phyloP scores from a whole-genome alignment of 768 basidiomycete species.

The Rubroboletus pulcherrimus region DNA sequence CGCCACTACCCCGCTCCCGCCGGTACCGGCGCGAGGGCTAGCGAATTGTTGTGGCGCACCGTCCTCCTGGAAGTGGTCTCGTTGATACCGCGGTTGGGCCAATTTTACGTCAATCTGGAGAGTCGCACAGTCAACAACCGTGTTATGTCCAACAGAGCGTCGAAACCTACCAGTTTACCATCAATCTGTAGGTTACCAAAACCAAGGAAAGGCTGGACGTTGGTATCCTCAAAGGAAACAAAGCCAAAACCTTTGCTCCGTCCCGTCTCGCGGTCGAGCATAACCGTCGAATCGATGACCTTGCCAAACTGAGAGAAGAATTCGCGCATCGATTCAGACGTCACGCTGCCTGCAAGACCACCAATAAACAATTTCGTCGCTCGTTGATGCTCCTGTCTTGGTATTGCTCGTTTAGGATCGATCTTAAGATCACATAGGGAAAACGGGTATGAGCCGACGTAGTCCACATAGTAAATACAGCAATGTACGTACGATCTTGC shows the following conservation, averaged over 20 bases:
- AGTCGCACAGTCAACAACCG: not conserved
- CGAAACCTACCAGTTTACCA: constrained; percentile 77
- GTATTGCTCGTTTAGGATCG: constrained; percentile 99
- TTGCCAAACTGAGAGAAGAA: constrained; percentile 94
- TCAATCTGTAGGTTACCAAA: constrained; percentile 90
- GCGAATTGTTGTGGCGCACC: constrained; percentile 23
- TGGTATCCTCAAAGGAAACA: constrained; percentile 91
- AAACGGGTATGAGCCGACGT: constrained; percentile 19
- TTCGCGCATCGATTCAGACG: constrained; percentile 87
- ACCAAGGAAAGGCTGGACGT: constrained; percentile 84
- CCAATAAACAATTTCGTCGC: constrained; percentile 97
- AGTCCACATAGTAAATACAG: constrained; percentile 20
- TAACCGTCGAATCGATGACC: constrained; percentile 97
- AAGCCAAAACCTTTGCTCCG: constrained; percentile 98
- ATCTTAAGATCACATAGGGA: constrained; percentile 54
- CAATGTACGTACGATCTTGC: constrained; percentile 79
- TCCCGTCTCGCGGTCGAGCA: constrained; percentile 95
- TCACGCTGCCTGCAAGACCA: constrained; percentile 86
- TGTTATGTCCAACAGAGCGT: not conserved
- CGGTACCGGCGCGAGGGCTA: constrained; percentile 4
- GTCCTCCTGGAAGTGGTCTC: constrained; percentile 58
- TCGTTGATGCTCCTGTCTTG: constrained; percentile 89
- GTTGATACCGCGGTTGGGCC: constrained; percentile 86
- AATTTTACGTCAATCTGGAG: constrained; percentile 93
- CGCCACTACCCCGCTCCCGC: constrained; percentile 11